Evolutionary conservation across 2,329 filamentous ascomycete genomes (phyloP).

Genomic region (Aureobasidium sp.): DNA sequence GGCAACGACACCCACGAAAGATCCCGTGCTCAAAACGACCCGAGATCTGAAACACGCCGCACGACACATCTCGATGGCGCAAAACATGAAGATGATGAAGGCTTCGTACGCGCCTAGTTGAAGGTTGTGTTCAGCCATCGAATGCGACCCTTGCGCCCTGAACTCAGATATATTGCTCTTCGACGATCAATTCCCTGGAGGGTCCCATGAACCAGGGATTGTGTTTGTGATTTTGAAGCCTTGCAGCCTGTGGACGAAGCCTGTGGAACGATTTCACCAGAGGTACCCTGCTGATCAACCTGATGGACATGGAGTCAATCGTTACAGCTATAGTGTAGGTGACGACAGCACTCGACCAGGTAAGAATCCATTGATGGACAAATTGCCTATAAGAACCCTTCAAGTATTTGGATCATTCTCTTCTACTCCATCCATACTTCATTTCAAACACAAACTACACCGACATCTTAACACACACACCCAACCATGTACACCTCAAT

Average conservation of each 20-base stretch:
- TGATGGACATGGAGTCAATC: neutral
- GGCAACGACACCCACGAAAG: neutral
- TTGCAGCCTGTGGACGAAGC: neutral
- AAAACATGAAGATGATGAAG: neutral
- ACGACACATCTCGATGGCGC: neutral
- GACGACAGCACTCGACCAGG: neutral
- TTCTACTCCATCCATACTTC: neutral
- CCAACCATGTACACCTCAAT: neutral
- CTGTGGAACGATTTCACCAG: neutral
- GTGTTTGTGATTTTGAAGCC: neutral
- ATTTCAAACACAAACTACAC: neutral
- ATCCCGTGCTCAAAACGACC: neutral
- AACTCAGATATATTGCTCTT: neutral
- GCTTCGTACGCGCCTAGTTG: neutral
- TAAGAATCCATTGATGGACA: no score
- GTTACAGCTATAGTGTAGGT: conserved; percentile 3
- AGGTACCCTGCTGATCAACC: neutral
- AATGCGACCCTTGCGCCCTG: neutral
- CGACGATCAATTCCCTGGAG: neutral
- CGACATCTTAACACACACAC: neutral
- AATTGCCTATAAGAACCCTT: neutral
- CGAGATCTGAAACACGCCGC: conserved; percentile 1
- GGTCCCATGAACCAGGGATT: neutral
- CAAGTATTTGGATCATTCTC: neutral
- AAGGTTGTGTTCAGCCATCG: neutral